Base-by-base conservation (phyloP, 768 basidiomycete species). In the Mrakia gelida region DNA sequence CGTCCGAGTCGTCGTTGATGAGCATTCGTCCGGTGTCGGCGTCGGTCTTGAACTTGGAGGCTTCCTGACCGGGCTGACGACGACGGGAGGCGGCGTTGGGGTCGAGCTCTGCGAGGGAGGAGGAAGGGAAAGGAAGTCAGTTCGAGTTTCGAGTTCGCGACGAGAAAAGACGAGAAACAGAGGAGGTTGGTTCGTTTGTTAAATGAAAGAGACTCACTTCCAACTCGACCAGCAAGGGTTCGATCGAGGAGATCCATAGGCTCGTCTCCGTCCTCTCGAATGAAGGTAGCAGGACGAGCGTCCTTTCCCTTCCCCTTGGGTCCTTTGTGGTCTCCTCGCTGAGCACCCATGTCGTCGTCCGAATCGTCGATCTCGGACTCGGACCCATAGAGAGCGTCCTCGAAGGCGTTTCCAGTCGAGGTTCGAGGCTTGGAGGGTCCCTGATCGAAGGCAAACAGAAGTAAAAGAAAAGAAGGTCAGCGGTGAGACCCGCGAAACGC, bases 361-460 rank as follows among this genome's bases (percentile, higher is more conserved):
- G 80, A 84, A 80, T 91, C 90, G 3, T 90, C 91, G 45, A 91
- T 85, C 82, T 98, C 95, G 80, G 93, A 94, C 82, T 98, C 97
- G 82, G 94, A 96, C 61, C 95, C 95, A 83, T 98, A 98, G 38
- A 99, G 86, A 0, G 98, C 93, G 82, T 99, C 95, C 83, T 99
- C 95, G 80, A 98, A 99, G 0, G 95, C 95, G 83, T 95, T 92
- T 23, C 94, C 93, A 52, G 89, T 87, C 8, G 87, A 86, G 26
- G 86, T 86, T 82, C 90, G 90, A 26, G 82, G 56, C 59, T 77
- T 82, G 41, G 85, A 85, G 68, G 86, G 86, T 71, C 81, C 85
- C 89, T 89, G 52, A 18, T 3, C 67, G 75, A 70, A n/a, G n/a
- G 16, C 26, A 21, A 65, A 18, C n/a, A 32, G 16, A 56, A 26